Base-by-base conservation (phyloP, 306 rosid species). In the Acacia melanoxylon region DNA sequence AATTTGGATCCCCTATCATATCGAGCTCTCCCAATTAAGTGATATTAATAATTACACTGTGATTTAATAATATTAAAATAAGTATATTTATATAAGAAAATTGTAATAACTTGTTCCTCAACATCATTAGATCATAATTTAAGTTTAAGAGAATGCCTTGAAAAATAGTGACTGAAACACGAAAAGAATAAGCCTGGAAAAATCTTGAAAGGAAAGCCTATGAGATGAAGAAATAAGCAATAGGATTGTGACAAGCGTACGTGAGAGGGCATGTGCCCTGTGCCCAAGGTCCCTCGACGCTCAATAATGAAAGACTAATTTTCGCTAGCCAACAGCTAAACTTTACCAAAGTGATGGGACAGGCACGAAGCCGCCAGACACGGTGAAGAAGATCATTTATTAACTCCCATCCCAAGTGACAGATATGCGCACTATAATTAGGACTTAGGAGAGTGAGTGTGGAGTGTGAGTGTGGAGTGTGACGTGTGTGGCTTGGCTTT, bases 261-360 rank as follows among this genome's bases (percentile, higher is more conserved):
- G 20, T 27, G 40, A 12, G 37, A 1, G 41, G 19, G n/a, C 41
- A 63, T 63, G 41, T 27, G 41, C 3, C 41, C 4, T 29, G 69
- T 0, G 44, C 42, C 46, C 68, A 63, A 20, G 5, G 1, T 51
- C 17, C 7, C 82, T 51, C 46, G n/a, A 12, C 0, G 31, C 27
- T 48, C 73, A 79, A 77, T 71, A 56, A 37, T 11, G 56, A 59
- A 54, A 78, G 59, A 75, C 74, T 58, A 37, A 62, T 14, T 14
- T 45, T 68, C 19, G 75, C 80, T 73, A 79, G 77, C 41, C 62
- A 80, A 83, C 83, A 80, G 80, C 82, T 5, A 61, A 33, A 20
- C 74, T 40, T 27, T 63, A 83, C 84, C 84, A n/a, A 68, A 41
- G 29, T 12, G 56, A 44, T 11, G 42, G 29, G 65, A 58, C 65